These are phyloP conservation scores for Candida gigantensis DNA, from an alignment of 1,139 yeast genomes.

Conservation along the genomic window DNA sequence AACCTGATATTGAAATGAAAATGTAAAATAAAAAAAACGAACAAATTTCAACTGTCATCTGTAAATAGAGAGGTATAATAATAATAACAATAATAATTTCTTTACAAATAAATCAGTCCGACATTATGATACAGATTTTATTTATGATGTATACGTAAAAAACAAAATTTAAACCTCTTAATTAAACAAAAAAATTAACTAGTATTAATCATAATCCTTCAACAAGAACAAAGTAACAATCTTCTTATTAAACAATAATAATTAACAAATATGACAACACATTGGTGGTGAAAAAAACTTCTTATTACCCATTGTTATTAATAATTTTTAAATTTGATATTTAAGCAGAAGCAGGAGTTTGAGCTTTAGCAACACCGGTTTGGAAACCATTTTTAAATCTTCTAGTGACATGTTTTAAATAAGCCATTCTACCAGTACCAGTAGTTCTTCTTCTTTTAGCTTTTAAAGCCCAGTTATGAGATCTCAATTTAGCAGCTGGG, in stretches of 20 bases:
- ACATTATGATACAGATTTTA: constrained; percentile 17
- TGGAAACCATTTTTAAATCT: constrained; percentile 99
- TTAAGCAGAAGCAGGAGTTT: constrained; percentile 46
- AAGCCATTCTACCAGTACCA: constrained; percentile 99
- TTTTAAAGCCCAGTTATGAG: constrained; percentile 98
- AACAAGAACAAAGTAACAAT: constrained; percentile 1
- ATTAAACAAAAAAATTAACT: too few species aligned
- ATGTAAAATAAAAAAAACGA: background rate
- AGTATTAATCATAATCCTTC: background rate
- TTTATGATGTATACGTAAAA: constrained; percentile 16
- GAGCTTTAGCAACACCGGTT: constrained; percentile 73
- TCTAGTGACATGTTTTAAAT: constrained; percentile 96
- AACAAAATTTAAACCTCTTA: constrained; percentile 6
- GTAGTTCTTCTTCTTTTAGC: constrained; percentile 99
- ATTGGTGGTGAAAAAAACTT: too few species aligned
- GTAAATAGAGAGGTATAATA: too few species aligned
- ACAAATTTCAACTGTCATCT: too few species aligned
- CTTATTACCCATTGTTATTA: too few species aligned
- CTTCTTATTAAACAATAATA: too few species aligned
- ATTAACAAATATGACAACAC: too few species aligned
- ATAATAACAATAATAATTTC: too few species aligned
- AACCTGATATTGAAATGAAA: constrained; percentile 12
- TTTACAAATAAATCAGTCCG: background rate
- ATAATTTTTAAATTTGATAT: constrained; percentile 11
- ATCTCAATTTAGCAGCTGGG: constrained; percentile 99